Conservation (phyloP, 106 monocot species). For the Platanthera zijinensis region DNA sequence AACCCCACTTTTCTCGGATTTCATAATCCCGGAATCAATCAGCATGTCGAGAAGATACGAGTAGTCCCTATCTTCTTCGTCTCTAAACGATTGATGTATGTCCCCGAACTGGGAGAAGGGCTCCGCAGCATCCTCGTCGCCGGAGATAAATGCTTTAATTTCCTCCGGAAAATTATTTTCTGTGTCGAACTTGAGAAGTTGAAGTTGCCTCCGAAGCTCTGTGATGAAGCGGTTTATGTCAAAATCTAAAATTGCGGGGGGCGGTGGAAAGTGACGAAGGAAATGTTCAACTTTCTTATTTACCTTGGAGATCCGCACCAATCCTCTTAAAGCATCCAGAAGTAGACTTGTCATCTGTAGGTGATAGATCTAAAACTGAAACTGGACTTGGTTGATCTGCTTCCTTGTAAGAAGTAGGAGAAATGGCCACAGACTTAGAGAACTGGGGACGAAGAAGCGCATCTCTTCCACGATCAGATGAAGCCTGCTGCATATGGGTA, state of each 20-base stretch:
- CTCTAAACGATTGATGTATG: slow-evolving; percentile 25
- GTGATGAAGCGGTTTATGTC: slow-evolving; percentile 5
- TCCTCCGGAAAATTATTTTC: slow-evolving; percentile 18
- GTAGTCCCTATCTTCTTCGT: slow-evolving; percentile 69
- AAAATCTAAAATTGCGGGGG: background rate
- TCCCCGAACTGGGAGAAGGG: slow-evolving; percentile 6
- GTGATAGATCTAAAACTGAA: slow-evolving; percentile 63
- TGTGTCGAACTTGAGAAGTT: slow-evolving; percentile 52
- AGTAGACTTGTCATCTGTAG: slow-evolving; percentile 28
- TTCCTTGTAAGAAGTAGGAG: slow-evolving; percentile 22
- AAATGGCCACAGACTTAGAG: slow-evolving; percentile 6
- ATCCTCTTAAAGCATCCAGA: slow-evolving; percentile 63
- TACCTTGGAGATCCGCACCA: slow-evolving; percentile 71
- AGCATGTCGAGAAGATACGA: slow-evolving; percentile 75
- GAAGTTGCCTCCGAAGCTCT: slow-evolving; percentile 71
- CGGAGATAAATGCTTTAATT: slow-evolving; percentile 17
- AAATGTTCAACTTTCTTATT: background rate
- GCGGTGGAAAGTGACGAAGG: background rate
- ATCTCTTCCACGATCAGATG: background rate
- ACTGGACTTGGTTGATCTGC: slow-evolving; percentile 61
- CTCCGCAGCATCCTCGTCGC: slow-evolving; percentile 43
- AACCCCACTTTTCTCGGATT: slow-evolving; percentile 20
- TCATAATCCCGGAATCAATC: slow-evolving; percentile 34
- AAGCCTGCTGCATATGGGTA: slow-evolving; percentile 8
- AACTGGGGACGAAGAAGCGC: slow-evolving; percentile 7